Conservation (phyloP, 441 rosid genomes). For the Manihot esculenta region DNA sequence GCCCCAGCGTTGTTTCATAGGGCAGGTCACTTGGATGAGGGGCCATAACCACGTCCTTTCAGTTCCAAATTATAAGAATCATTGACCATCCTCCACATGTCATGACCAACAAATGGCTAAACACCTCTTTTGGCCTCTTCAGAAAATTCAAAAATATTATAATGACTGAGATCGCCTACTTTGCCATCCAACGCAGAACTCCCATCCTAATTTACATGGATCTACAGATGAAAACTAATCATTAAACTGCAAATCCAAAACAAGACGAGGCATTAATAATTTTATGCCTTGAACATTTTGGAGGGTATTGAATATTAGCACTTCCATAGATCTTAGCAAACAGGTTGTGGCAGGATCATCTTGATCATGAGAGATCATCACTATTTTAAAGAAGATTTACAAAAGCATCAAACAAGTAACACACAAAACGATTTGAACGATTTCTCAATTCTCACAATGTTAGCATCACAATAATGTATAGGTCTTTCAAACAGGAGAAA, state of each 20-base stretch:
- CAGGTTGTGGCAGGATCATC: neutral
- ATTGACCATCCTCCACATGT: neutral
- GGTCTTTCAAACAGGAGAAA: neutral
- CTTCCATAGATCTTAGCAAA: neutral
- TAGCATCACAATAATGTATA: neutral
- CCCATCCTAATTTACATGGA: neutral
- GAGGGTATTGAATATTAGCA: too few relatives aligned
- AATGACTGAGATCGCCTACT: neutral
- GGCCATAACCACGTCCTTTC: neutral
- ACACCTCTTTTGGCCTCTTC: neutral
- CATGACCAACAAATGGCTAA: neutral
- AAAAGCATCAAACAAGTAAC: neutral
- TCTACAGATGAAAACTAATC: neutral
- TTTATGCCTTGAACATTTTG: too few relatives aligned
- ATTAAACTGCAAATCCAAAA: neutral
- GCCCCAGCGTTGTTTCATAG: neutral
- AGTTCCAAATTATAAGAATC: neutral
- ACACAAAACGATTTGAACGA: constrained; percentile 9
- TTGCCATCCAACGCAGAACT: neutral
- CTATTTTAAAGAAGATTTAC: neutral
- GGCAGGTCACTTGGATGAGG: neutral
- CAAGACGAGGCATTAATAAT: neutral
- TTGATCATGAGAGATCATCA: neutral
- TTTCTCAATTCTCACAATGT: neutral
- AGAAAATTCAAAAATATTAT: neutral